phyloP scores from a whole-genome alignment of 176 grass and related monocot species.

The Zea luxurians region DNA sequence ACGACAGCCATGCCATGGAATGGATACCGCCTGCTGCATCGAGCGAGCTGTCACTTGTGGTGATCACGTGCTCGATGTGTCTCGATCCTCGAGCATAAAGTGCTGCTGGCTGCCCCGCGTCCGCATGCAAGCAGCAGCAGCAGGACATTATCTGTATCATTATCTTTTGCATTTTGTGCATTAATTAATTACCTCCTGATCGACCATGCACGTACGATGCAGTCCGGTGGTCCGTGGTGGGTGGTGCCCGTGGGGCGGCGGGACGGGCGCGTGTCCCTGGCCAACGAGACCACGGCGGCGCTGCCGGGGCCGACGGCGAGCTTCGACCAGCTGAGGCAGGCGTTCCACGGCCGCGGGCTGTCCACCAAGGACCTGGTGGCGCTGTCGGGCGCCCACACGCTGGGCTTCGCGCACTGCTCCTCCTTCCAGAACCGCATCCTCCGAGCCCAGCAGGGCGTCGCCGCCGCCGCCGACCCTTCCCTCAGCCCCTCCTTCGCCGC shows the following conservation, averaged over 20 bases:
- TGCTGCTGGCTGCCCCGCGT: too few species aligned
- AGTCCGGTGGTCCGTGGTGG: constrained; percentile 82
- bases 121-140: too few species aligned
- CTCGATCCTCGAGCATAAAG: not conserved
- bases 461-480: constrained; percentile 36
- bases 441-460: not conserved
- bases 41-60: too few species aligned
- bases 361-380: constrained; percentile 72
- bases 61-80: not conserved
- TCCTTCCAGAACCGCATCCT: constrained; percentile 88
- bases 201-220: not conserved
- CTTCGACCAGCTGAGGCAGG: constrained; percentile 81
- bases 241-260: constrained; percentile 60
- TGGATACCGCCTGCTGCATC: too few species aligned
- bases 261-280: constrained; percentile 69
- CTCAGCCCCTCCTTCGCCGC: constrained; percentile 71
- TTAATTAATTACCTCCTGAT: too few species aligned
- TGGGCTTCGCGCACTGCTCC: constrained; percentile 91
- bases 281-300: constrained; percentile 55
- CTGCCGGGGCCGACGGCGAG: constrained; percentile 63
- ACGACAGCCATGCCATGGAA: too few species aligned
- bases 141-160: too few species aligned
- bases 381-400: constrained; percentile 83
- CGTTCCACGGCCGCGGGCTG: constrained; percentile 70
- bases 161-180: too few species aligned